phyloP scores from a whole-genome alignment of 2,329 filamentous ascomycete species.

The Neocatenulostroma microsporum region DNA sequence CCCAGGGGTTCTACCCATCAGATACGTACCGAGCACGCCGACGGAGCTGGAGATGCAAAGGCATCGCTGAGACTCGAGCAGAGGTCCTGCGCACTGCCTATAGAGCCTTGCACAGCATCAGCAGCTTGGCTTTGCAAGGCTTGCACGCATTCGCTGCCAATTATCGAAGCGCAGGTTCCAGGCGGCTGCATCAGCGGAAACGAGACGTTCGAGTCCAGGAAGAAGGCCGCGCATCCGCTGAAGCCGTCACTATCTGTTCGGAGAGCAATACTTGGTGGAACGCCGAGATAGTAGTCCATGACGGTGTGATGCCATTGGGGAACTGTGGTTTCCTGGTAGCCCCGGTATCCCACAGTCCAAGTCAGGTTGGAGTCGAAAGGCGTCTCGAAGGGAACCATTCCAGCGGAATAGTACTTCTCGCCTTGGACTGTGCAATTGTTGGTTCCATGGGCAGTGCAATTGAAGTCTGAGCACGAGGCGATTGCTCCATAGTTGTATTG shows the following conservation, averaged over 20 bases:
- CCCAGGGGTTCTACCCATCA: no score
- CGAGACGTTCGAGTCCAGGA: no score
- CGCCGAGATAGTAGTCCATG: conserved; percentile 1
- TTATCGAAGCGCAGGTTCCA: no score
- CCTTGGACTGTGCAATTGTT: neutral
- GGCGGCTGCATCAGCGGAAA: no score
- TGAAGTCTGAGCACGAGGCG: neutral
- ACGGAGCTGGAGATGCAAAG: no score
- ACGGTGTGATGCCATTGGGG: neutral
- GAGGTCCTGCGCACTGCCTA: no score
- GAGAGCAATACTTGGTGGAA: neutral
- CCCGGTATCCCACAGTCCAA: neutral
- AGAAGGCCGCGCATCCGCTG: no score
- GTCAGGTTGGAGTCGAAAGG: conserved; percentile 1
- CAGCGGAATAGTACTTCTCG: neutral
- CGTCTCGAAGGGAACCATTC: conserved; percentile 1
- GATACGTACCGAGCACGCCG: no score
- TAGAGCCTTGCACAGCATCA: no score
- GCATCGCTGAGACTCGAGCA: no score
- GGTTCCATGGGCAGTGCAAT: neutral
- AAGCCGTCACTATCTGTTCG: neutral
- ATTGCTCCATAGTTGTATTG: conserved; percentile 1
- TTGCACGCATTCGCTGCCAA: no score
- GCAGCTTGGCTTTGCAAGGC: no score
- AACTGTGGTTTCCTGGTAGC: neutral